These are phyloP conservation scores for Tylopilus sp. DNA, from an alignment of 768 basidiomycete genomes.

Conservation along the genomic window DNA sequence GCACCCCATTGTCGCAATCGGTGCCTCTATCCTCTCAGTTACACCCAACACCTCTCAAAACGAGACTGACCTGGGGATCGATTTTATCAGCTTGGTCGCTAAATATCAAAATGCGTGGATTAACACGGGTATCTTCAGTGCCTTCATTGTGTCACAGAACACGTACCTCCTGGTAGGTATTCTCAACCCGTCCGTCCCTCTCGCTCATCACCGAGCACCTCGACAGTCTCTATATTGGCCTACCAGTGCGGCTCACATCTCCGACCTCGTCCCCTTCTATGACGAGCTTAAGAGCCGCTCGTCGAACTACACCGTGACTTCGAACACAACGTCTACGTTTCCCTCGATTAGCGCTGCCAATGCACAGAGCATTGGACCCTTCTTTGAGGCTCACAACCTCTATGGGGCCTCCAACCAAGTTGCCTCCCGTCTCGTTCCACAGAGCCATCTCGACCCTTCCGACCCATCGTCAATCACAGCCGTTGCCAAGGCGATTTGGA, in stretches of 20 bases:
- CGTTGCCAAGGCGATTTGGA: constrained; percentile 19
- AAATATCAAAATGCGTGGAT: constrained; percentile 18
- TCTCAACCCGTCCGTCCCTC: neutral
- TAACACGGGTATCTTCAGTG: constrained; percentile 10
- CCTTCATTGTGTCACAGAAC: neutral
- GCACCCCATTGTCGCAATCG: constrained; percentile 9
- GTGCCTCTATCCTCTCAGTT: constrained; percentile 12
- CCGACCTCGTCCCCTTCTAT: constrained; percentile 15
- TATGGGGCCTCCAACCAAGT: constrained; percentile 19
- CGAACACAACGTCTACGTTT: constrained; percentile 15
- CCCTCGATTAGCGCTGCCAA: constrained; percentile 12
- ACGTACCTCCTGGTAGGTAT: constrained; percentile 16
- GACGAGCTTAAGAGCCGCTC: constrained; percentile 15
- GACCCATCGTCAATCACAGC: constrained; percentile 9
- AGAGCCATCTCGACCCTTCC: constrained; percentile 13
- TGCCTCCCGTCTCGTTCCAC: constrained; percentile 21
- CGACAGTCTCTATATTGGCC: neutral
- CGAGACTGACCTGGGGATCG: constrained; percentile 11
- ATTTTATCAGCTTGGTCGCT: constrained; percentile 16
- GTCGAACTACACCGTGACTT: constrained; percentile 11
- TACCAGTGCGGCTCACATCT: neutral
- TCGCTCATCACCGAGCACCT: neutral
- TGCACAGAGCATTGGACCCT: constrained; percentile 6
- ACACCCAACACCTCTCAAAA: constrained; percentile 11
- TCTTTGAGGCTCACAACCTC: constrained; percentile 7